A percentile compares a stretch with the other conserved stretches of the same genome.
These are phyloP conservation scores for Argentina anserina DNA, from an alignment of 306 rosid genomes.

Conservation along the genomic window DNA sequence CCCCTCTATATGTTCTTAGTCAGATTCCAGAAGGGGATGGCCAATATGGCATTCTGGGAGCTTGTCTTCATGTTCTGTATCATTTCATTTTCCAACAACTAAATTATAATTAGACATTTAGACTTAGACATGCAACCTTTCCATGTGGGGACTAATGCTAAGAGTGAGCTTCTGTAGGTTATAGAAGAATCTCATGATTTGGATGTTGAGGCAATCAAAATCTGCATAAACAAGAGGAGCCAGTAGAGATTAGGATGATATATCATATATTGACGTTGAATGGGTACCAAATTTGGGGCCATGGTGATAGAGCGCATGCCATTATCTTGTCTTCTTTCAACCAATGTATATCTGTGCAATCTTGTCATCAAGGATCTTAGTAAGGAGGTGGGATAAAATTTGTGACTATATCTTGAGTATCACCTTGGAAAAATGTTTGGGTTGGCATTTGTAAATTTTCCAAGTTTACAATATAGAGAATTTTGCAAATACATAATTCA, in stretches of 20 bases:
- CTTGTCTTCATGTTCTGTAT: background rate
- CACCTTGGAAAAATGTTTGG: too few relatives aligned
- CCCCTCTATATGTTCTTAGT: background rate
- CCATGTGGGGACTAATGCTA: background rate
- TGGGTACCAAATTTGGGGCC: background rate
- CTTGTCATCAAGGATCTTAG: background rate
- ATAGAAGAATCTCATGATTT: background rate
- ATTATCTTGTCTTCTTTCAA: background rate
- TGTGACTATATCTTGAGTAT: too few relatives aligned
- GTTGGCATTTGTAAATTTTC: too few relatives aligned
- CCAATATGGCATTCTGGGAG: background rate
- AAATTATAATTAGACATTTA: background rate
- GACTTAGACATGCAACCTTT: background rate
- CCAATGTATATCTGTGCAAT: background rate
- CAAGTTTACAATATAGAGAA: too few relatives aligned
- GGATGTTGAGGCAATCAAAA: background rate
- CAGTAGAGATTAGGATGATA: background rate
- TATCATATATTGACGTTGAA: background rate
- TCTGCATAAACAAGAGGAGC: background rate
- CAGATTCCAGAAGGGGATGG: background rate
- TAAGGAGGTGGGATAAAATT: background rate
- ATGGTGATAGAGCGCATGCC: background rate
- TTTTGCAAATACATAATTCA: too few relatives aligned
- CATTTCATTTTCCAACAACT: background rate
- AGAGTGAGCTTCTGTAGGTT: background rate